These are phyloP conservation scores for Linderina pennispora DNA, from an alignment of 192 early-diverging fungal species.

Conservation along the genomic window DNA sequence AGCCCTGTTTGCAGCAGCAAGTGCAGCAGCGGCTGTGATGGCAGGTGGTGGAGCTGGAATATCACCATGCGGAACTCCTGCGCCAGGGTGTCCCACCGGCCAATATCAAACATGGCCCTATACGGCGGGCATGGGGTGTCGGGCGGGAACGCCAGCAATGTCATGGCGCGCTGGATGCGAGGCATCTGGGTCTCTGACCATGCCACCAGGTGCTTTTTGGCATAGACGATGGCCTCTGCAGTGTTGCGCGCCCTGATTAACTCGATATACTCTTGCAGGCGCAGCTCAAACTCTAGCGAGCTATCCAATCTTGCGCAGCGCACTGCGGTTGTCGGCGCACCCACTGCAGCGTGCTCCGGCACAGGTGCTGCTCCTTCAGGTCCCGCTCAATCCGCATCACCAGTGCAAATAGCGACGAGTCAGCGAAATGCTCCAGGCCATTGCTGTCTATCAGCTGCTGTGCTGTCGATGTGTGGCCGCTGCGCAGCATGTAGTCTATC, in stretches of 20 bases:
- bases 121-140: slow-evolving; percentile 76
- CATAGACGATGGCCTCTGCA: slow-evolving; percentile 76
- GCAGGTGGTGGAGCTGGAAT: slow-evolving; percentile 84
- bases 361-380: slow-evolving; percentile 63
- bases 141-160: slow-evolving; percentile 75
- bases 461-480: slow-evolving; percentile 76
- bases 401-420: slow-evolving; percentile 86
- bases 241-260: slow-evolving; percentile 59
- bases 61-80: slow-evolving; percentile 79
- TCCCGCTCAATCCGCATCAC: slow-evolving; percentile 75
- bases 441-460: slow-evolving; percentile 51
- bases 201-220: slow-evolving; percentile 73
- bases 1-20: slow-evolving; percentile 94
- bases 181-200: slow-evolving; percentile 72
- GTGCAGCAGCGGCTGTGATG: slow-evolving; percentile 76
- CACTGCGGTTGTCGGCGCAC: slow-evolving; percentile 89
- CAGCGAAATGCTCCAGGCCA: slow-evolving; percentile 61
- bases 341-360: slow-evolving; percentile 86
- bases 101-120: slow-evolving; percentile 49
- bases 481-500: slow-evolving; percentile 93
- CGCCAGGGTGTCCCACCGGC: slow-evolving; percentile 74
- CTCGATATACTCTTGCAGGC: slow-evolving; percentile 94
- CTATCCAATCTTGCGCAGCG: slow-evolving; percentile 89
- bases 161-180: slow-evolving; percentile 87
- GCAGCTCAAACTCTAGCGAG: slow-evolving; percentile 92